Base-by-base conservation (phyloP, 164 flowering plant genomes). In the Dillenia suffruticosa region DNA sequence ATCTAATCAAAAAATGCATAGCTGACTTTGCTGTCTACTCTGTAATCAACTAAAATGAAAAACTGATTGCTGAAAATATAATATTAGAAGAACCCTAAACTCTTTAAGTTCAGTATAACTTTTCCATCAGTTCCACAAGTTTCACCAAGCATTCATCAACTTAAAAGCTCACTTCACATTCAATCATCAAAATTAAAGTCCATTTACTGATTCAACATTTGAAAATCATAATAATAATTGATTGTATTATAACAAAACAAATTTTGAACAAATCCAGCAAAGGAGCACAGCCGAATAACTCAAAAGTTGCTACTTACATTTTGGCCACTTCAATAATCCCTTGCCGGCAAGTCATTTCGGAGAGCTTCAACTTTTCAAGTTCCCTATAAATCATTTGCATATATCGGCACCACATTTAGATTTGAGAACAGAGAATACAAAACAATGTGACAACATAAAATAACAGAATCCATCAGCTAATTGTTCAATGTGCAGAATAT, bases 261-360 rank as follows among this genome's bases (percentile, higher is more conserved):
- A 54, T n/a, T 14, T 44, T 44, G 47, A 50, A 14, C 13, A 10
- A 9, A 12, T 17, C 9, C 17, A 2, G 10, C n/a, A 65, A 14
- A 17, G 19, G 14, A 44, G 8, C 9, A 5, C 9, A 26, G 44
- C 9, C 45, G n/a, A 49, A 16, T 46, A 9, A 57, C 17, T 51
- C 16, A 49, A 50, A 50, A 50, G 26, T 11, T 7, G 8, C 8
- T 2, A 75, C 95, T 87, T 70, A 92, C 96, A 92, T 87, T 72
- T 89, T 92, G 40, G 96, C 96, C 49, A 89, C 95, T 74, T 88
- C 96, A 72, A 90, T 74, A 58, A 88, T 81, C 49, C 95, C 98
- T 81, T 92, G 83, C 44, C 96, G 82, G 74, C 98, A 92, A 6
- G 96, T 82, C 85, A 90, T 75, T 68, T 88, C 93, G 50, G 98